These are phyloP conservation scores for Capniomyces stellatus DNA, from an alignment of 371 early-diverging fungal species.

Conservation along the genomic window DNA sequence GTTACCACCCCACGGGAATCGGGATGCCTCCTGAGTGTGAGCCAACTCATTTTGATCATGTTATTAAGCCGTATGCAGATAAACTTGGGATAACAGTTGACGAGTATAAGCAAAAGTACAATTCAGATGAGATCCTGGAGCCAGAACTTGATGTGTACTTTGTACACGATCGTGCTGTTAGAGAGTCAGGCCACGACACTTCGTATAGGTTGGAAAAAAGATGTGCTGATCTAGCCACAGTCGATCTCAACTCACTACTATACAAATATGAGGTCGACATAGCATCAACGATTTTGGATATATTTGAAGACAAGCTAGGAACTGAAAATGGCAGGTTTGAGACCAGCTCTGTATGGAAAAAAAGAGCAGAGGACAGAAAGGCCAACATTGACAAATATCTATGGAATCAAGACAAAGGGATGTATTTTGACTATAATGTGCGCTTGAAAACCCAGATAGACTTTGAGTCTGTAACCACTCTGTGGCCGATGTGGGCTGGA, in stretches of 20 bases:
- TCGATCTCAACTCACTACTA: constrained; percentile 76
- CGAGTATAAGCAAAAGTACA: constrained; percentile 54
- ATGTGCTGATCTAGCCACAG: constrained; percentile 79
- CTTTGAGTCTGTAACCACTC: constrained; percentile 57
- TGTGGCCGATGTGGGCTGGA: constrained; percentile 67
- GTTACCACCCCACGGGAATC: constrained; percentile 71
- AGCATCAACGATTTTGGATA: constrained; percentile 41
- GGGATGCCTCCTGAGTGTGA: constrained; percentile 97
- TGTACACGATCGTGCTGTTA: constrained; percentile 88
- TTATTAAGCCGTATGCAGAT: constrained; percentile 67
- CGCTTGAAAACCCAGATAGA: constrained; percentile 22
- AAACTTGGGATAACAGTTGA: constrained; percentile 40
- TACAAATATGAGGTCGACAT: constrained; percentile 92
- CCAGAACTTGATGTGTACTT: constrained; percentile 87
- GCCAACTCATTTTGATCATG: constrained; percentile 78
- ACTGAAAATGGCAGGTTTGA: constrained; percentile 27
- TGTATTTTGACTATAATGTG: constrained; percentile 78
- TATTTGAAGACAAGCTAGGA: constrained; percentile 23
- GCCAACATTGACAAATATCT: constrained; percentile 39
- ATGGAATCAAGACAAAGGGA: constrained; percentile 53
- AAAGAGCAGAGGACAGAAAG: constrained; percentile 27
- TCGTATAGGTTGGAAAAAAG: constrained; percentile 82
- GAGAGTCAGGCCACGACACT: constrained; percentile 94
- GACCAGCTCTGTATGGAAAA: constrained; percentile 27
- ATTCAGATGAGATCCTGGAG: constrained; percentile 38